A percentile compares a stretch with the other conserved stretches of the same genome.
These are phyloP conservation scores for Mycena olivaceomarginata DNA, from an alignment of 768 basidiomycete genomes.

Conservation along the genomic window DNA sequence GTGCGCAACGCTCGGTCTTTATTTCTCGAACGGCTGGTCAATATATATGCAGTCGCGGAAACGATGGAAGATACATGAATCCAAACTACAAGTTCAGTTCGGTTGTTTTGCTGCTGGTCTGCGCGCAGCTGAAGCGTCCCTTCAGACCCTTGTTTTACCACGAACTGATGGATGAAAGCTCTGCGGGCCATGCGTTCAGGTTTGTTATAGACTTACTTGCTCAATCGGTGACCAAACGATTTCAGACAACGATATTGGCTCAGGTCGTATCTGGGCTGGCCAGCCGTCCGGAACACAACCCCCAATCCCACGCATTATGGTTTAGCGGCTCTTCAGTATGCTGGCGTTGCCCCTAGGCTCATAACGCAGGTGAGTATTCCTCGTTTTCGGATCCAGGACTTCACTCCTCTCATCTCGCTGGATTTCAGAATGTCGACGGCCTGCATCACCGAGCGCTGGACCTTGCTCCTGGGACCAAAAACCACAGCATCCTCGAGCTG, in stretches of 20 bases:
- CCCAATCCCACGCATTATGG: conserved; percentile 95
- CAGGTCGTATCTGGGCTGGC: conserved; percentile 90
- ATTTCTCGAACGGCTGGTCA: background rate
- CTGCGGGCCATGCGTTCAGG: conserved; percentile 84
- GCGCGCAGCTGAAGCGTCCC: conserved; percentile 6
- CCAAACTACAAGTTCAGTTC: conserved; percentile 85
- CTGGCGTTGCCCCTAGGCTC: conserved; percentile 74
- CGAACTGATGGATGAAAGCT: conserved; percentile 84
- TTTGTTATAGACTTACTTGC: conserved; percentile 49
- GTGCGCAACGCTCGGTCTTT: conserved; percentile 19
- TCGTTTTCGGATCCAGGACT: background rate
- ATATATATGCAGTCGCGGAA: conserved; percentile 67
- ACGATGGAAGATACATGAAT: conserved; percentile 91
- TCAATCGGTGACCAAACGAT: conserved; percentile 10
- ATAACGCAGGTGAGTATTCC: conserved; percentile 83
- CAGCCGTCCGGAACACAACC: conserved; percentile 85
- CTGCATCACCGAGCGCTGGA: conserved; percentile 89
- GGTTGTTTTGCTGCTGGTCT: background rate
- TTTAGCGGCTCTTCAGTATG: conserved; percentile 87
- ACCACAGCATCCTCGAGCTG: conserved; percentile 81
- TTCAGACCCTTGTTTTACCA: conserved; percentile 86
- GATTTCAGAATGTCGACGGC: conserved; percentile 90
- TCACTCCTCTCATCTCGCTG: background rate
- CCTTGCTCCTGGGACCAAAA: conserved; percentile 61
- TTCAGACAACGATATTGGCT: conserved; percentile 93